Evolutionary conservation across 2,329 filamentous ascomycete species (phyloP).

Genomic region (Ophiostoma novo-ulmi): DNA sequence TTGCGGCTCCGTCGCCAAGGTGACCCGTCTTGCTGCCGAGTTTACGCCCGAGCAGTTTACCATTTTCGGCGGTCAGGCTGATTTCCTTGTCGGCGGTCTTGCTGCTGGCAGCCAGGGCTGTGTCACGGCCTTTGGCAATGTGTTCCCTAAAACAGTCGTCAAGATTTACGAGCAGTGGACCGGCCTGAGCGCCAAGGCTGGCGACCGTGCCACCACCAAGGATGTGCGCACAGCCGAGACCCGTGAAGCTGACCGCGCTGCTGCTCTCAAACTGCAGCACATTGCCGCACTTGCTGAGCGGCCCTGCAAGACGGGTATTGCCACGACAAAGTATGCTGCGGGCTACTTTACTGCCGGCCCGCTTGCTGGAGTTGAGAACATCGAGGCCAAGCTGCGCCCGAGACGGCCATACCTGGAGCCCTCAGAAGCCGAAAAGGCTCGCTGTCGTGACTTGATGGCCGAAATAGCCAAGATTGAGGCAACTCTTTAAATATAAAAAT

Average conservation of each 20-base stretch:
- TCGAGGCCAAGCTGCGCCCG: slow-evolving; percentile 53
- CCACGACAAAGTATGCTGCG: slow-evolving; percentile 63
- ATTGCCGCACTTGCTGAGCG: slow-evolving; percentile 61
- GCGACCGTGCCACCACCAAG: background rate
- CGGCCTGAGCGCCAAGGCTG: slow-evolving; percentile 14
- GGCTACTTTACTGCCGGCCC: slow-evolving; percentile 50
- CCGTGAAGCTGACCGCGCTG: slow-evolving; percentile 48
- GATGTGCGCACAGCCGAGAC: slow-evolving; percentile 24
- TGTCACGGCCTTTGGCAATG: slow-evolving; percentile 59
- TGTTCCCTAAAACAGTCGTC: slow-evolving; percentile 54
- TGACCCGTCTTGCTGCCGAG: slow-evolving; percentile 53
- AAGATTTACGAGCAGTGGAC: slow-evolving; percentile 57
- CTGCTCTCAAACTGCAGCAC: slow-evolving; percentile 57
- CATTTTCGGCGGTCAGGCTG: slow-evolving; percentile 66
- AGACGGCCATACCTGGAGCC: slow-evolving; percentile 56
- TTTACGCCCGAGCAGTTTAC: slow-evolving; percentile 55
- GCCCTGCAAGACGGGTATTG: slow-evolving; percentile 61
- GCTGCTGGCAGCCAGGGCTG: slow-evolving; percentile 55
- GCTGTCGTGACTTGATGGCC: slow-evolving; percentile 39
- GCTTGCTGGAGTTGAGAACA: slow-evolving; percentile 54
- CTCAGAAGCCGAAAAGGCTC: slow-evolving; percentile 41
- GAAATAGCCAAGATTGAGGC: slow-evolving; percentile 46
- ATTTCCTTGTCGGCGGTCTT: slow-evolving; percentile 60
- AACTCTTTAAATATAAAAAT: slow-evolving; percentile 18
- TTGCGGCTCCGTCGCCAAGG: slow-evolving; percentile 67